Evolutionary conservation across 257 asterid species (phyloP).

Genomic region (Solanum arcanum): DNA sequence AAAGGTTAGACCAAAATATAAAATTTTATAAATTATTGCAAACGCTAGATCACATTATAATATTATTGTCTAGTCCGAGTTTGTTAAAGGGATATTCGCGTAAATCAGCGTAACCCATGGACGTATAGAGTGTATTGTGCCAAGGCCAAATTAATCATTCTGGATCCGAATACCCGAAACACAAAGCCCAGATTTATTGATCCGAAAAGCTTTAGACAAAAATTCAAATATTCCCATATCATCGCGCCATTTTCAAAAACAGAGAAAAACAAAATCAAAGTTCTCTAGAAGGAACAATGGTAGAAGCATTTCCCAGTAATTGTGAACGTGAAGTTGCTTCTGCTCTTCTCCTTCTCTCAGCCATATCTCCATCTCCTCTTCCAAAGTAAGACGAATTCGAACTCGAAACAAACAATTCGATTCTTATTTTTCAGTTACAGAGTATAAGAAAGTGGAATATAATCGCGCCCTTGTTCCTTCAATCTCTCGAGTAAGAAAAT

Average conservation of each 20-base stretch:
- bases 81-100: neutral
- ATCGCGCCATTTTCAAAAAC: neutral
- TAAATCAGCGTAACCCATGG: neutral
- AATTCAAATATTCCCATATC: neutral
- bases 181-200: neutral
- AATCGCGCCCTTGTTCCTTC: neutral
- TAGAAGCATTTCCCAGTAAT: neutral
- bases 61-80: too few relatives aligned
- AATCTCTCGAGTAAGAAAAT: neutral
- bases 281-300: neutral
- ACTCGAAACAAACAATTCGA: neutral
- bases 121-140: neutral
- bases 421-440: neutral
- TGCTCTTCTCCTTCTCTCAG: neutral
- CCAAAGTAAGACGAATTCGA: neutral
- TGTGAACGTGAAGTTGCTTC: conserved; percentile 1
- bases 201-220: neutral
- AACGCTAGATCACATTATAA: too few relatives aligned
- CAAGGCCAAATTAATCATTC: neutral
- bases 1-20: too few relatives aligned
- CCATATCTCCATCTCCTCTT: neutral
- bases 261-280: neutral
- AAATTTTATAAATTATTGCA: too few relatives aligned
- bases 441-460: neutral
- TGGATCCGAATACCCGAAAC: neutral